Evolutionary conservation across 163 green algal species (phyloP), one percentile per base, ranked within the genome.

Genomic region (Scenedesmus sp.): DNA sequence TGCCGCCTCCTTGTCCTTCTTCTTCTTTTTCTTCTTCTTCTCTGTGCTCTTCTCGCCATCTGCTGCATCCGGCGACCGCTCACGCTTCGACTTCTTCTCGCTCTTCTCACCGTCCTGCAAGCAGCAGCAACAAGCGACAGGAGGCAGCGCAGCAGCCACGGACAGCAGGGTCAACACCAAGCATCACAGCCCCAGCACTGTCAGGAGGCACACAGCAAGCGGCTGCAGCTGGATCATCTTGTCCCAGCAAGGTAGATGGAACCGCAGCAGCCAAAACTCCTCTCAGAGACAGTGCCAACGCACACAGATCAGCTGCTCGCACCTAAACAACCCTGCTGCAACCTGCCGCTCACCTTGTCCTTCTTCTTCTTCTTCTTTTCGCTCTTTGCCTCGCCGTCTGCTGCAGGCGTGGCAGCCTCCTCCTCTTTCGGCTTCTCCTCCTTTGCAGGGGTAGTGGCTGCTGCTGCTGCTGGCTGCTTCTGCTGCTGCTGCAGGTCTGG

Each of bases 321-420:
- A 59, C 35, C 18, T n/a, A 56, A 35, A 22, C 24, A 18, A 73
- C 61, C 24, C 61, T 73, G 18, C 76, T 35, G 3, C 49, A 73
- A 40, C 30, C 51, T 4, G 26, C 35, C 72, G 70, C 91, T 93
- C 56, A 94, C 93, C 83, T 94, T 92, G 43, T 95, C 87, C 76
- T 96, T 93, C 86, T 95, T 95, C 59, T 94, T 93, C 68, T 95
- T 85, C 81, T 96, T 95, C 92, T 94, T 96, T 76, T 93, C 65
- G 61, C 91, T 94, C 91, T 94, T 93, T 26, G 53, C 85, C 76
- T 56, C 90, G 33, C 30, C 86, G 76, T 42, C 83, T n/a, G 65
- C 84, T 44, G 40, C 84, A 65, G 86, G 59, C 35, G 85, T 83
- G 49, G 65, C 82, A 53, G 87, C 81, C 40, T 65, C 81, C 89